Evolutionary conservation across 768 basidiomycete genomes (phyloP).

Genomic region (Boletus patriciae): DNA sequence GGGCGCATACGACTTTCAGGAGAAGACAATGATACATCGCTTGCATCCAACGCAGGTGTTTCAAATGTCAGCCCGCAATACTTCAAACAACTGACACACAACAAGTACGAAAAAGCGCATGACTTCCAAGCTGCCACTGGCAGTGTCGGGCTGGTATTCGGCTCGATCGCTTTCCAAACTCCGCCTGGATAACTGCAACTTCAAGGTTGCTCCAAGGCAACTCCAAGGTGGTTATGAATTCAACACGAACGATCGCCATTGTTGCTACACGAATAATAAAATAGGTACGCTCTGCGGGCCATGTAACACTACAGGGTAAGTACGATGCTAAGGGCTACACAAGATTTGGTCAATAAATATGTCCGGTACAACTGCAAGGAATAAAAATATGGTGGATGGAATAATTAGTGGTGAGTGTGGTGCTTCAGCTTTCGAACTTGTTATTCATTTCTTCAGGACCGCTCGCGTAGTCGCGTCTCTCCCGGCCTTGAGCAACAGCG

Average conservation of each 20-base stretch:
- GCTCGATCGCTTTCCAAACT: not conserved
- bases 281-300: slow-evolving; percentile 2
- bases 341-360: slow-evolving; percentile 29
- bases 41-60: too few species aligned
- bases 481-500: slow-evolving; percentile 81
- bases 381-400: not conserved
- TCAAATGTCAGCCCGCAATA: too few species aligned
- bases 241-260: not conserved
- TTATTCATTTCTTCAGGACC: slow-evolving; percentile 39
- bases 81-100: too few species aligned
- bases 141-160: not conserved
- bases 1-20: too few species aligned
- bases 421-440: not conserved
- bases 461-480: slow-evolving; percentile 82
- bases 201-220: too few species aligned
- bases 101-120: too few species aligned
- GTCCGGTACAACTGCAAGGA: not conserved
- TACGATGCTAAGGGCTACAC: slow-evolving; percentile 30
- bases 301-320: slow-evolving; percentile 18
- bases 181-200: not conserved
- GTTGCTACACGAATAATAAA: slow-evolving; percentile 24
- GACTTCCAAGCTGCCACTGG: too few species aligned
- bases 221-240: not conserved
- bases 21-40: too few species aligned
- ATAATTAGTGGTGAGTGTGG: slow-evolving; percentile 17